These are phyloP conservation scores for Coemansia sp. DNA, from an alignment of 192 early-diverging fungal species.

Conservation along the genomic window DNA sequence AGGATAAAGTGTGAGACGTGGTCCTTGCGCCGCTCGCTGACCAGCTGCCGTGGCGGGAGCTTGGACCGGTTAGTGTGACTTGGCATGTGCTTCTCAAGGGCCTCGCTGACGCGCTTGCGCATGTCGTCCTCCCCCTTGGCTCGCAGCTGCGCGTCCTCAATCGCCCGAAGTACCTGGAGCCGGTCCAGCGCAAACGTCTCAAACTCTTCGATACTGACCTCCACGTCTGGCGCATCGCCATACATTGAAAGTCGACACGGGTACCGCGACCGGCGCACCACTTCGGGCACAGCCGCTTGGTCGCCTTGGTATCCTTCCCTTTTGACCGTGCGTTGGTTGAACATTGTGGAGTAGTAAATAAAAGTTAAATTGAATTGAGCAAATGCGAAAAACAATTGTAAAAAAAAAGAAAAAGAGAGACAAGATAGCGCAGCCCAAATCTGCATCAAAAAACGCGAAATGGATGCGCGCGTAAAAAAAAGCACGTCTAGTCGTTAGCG, in stretches of 20 bases:
- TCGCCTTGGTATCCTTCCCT: constrained; percentile 21
- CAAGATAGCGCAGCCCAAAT: constrained; percentile 1
- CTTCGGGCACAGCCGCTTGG: constrained; percentile 34
- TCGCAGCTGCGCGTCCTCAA: constrained; percentile 82
- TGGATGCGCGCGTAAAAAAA: background rate
- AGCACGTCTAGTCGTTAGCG: background rate
- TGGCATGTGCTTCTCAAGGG: constrained; percentile 65
- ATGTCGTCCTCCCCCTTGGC: constrained; percentile 64
- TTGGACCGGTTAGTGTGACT: constrained; percentile 60
- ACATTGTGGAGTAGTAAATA: constrained; percentile 23
- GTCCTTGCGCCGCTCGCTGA: constrained; percentile 75
- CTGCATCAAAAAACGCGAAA: background rate
- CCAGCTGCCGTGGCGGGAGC: constrained; percentile 43
- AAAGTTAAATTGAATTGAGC: background rate
- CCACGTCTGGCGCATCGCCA: constrained; percentile 40
- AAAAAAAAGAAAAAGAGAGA: constrained; percentile 1
- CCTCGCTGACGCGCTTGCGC: constrained; percentile 56
- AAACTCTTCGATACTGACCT: constrained; percentile 58
- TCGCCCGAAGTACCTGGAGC: constrained; percentile 72
- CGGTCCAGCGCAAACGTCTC: constrained; percentile 58
- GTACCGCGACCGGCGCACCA: constrained; percentile 53
- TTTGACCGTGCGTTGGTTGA: constrained; percentile 39
- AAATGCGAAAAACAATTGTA: background rate
- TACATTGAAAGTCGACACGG: constrained; percentile 50
- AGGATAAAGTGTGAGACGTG: constrained; percentile 82